Conservation (phyloP, 371 early-diverging fungal genomes). For the Nematocida sp. region DNA sequence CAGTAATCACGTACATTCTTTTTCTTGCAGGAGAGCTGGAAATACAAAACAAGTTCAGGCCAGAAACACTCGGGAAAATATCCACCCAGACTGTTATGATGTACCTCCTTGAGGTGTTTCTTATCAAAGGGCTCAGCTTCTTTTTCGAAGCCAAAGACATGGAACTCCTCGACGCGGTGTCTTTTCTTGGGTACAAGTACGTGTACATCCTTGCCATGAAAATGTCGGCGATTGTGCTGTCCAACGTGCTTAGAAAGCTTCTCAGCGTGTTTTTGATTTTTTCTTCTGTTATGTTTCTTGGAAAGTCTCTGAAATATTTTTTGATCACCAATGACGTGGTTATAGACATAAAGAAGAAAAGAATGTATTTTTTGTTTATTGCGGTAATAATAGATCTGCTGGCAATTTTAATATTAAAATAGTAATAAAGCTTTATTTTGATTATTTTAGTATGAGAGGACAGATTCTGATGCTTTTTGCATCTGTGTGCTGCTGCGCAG, state of each 20-base stretch:
- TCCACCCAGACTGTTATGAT: slow-evolving; percentile 76
- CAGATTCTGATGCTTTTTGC: background rate
- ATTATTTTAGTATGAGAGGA: slow-evolving; percentile 3
- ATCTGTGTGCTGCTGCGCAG: background rate
- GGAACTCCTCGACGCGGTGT: slow-evolving; percentile 75
- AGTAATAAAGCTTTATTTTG: slow-evolving; percentile 44
- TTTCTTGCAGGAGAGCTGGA: slow-evolving; percentile 73
- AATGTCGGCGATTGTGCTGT: background rate
- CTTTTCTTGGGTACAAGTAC: slow-evolving; percentile 89
- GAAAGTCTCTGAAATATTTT: slow-evolving; percentile 55
- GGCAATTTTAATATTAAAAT: slow-evolving; percentile 51
- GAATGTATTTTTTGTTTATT: slow-evolving; percentile 59
- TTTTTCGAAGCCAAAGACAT: slow-evolving; percentile 77
- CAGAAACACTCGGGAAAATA: slow-evolving; percentile 77
- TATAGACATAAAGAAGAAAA: slow-evolving; percentile 41
- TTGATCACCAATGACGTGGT: slow-evolving; percentile 27
- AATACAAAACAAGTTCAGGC: slow-evolving; percentile 71
- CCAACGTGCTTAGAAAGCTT: slow-evolving; percentile 20
- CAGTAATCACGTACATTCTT: slow-evolving; percentile 81
- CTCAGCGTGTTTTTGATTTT: slow-evolving; percentile 38
- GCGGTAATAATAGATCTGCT: slow-evolving; percentile 51
- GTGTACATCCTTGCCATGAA: slow-evolving; percentile 63
- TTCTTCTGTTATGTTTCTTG: slow-evolving; percentile 59
- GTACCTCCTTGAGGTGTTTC: slow-evolving; percentile 71
- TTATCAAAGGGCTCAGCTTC: slow-evolving; percentile 76